Conservation (phyloP, 2,329 filamentous ascomycete genomes). For the Rugonectria rugulosa region DNA sequence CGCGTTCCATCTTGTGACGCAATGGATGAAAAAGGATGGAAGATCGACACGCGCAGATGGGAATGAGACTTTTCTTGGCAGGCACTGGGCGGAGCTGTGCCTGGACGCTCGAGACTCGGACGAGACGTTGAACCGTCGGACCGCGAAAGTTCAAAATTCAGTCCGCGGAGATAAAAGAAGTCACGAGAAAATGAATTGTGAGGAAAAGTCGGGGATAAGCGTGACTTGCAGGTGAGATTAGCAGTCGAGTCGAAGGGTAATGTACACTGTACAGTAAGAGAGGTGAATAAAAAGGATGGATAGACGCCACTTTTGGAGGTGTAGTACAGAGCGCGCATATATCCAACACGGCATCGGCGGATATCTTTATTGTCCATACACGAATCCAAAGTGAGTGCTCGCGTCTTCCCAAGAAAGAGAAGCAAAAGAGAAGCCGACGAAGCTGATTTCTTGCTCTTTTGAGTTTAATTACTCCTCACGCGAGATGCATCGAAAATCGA, state of each 20-base stretch:
- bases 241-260: too few species aligned
- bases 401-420: too few species aligned
- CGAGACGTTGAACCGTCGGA: too few species aligned
- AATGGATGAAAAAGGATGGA: neutral
- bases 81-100: too few species aligned
- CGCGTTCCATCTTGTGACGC: conserved; percentile 36
- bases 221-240: neutral
- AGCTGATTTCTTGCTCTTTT: neutral
- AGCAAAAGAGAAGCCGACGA: neutral
- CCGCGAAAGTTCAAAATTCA: neutral
- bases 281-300: too few species aligned
- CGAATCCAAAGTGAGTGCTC: too few species aligned
- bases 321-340: neutral
- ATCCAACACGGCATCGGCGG: too few species aligned
- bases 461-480: too few species aligned
- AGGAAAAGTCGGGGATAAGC: neutral
- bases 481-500: neutral
- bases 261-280: too few species aligned
- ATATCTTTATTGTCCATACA: too few species aligned
- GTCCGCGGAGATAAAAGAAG: neutral
- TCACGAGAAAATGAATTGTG: neutral
- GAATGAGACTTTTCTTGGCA: neutral
- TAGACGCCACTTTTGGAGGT: neutral
- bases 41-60: neutral
- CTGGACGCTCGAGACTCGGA: too few species aligned